A percentile compares a stretch with the other conserved stretches of the same genome.
Conservation (phyloP, 225 moss, liverwort and hornwort species). For the Lunularia cruciata region DNA sequence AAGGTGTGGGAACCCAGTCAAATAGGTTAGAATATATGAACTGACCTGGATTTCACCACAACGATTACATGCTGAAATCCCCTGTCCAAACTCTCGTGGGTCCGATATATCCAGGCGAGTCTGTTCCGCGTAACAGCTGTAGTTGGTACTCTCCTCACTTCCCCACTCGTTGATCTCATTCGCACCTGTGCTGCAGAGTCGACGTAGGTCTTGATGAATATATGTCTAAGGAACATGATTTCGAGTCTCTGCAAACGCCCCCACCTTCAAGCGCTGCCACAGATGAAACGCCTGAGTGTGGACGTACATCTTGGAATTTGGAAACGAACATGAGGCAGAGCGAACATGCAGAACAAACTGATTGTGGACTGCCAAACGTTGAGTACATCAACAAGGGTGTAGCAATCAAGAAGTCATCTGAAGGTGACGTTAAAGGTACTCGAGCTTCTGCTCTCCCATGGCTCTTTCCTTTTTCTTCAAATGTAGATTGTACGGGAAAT, state of each 20-base stretch:
- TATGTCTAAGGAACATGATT: constrained; percentile 10
- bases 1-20: no score
- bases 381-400: no score
- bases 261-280: neutral
- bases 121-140: no score
- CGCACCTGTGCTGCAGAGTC: constrained; percentile 22
- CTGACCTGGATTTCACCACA: no score
- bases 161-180: no score
- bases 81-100: neutral
- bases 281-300: constrained; percentile 13
- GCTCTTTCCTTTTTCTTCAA: neutral
- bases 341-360: neutral
- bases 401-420: neutral
- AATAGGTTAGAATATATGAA: no score
- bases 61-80: neutral
- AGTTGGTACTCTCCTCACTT: no score
- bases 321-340: neutral
- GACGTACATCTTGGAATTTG: constrained; percentile 15
- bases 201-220: constrained; percentile 17
- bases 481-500: constrained; percentile 10
- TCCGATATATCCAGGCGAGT: no score
- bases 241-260: neutral
- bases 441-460: neutral
- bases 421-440: neutral
- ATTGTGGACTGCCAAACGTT: neutral